phyloP scores from a whole-genome alignment of 2,329 filamentous ascomycete genomes.

The Pseudogymnoascus sp. region DNA sequence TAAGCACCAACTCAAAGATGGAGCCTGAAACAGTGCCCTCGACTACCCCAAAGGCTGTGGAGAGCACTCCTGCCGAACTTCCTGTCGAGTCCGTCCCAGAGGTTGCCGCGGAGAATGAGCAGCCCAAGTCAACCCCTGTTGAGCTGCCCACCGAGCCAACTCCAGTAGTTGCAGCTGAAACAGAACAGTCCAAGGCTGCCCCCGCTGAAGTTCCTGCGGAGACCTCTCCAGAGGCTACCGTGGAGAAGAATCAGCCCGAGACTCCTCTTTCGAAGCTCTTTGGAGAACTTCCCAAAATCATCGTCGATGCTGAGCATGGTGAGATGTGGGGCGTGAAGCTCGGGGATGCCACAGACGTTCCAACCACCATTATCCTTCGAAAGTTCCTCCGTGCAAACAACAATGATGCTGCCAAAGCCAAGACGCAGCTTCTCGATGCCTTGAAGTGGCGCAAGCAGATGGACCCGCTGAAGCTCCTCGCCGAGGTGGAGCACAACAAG shows the following conservation, averaged over 20 bases:
- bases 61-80: neutral
- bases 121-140: neutral
- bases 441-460: constrained; percentile 76
- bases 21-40: neutral
- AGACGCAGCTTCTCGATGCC: constrained; percentile 70
- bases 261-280: constrained; percentile 48
- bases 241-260: neutral
- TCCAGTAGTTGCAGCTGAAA: neutral
- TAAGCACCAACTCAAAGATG: constrained; percentile 6
- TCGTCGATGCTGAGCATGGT: constrained; percentile 50
- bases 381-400: constrained; percentile 92
- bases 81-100: neutral
- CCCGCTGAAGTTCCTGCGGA: neutral
- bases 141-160: neutral
- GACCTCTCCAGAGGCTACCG: neutral
- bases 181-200: neutral
- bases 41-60: neutral
- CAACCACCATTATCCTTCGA: constrained; percentile 76
- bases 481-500: constrained; percentile 54
- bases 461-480: constrained; percentile 60
- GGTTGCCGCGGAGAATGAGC: neutral
- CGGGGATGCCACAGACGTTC: constrained; percentile 46
- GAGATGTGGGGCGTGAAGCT: constrained; percentile 88
- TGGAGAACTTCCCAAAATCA: constrained; percentile 49
- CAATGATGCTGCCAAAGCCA: constrained; percentile 64